Evolutionary conservation across 345 rosid genomes (phyloP).

Genomic region (Arabis alpina): DNA sequence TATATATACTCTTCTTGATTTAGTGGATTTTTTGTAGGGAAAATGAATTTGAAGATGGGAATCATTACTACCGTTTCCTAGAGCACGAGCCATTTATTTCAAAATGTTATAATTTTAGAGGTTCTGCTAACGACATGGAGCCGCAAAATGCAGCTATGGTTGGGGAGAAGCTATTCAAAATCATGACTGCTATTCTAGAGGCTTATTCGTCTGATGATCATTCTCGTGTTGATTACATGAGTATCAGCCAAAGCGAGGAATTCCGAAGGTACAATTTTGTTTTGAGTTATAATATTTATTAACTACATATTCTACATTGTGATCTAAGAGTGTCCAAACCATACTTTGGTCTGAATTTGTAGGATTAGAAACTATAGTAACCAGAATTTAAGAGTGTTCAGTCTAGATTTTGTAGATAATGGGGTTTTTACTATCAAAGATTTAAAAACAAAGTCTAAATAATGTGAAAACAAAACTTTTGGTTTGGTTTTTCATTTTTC

Average conservation of each 20-base stretch:
- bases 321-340: background rate
- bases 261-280: conserved; percentile 64
- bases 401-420: too few relatives aligned
- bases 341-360: too few relatives aligned
- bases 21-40: conserved; percentile 46
- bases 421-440: too few relatives aligned
- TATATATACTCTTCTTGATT: background rate
- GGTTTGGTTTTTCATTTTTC: background rate
- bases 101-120: conserved; percentile 68
- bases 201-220: conserved; percentile 72
- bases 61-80: conserved; percentile 76
- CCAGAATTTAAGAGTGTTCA: too few relatives aligned
- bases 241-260: conserved; percentile 74
- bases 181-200: conserved; percentile 84
- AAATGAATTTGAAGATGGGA: conserved; percentile 85
- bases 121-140: conserved; percentile 60
- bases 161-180: conserved; percentile 58
- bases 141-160: conserved; percentile 58
- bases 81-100: conserved; percentile 81
- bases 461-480: background rate
- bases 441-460: too few relatives aligned
- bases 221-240: conserved; percentile 61
- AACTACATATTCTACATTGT: too few relatives aligned
- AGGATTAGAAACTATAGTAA: too few relatives aligned
- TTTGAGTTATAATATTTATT: too few relatives aligned